Evolutionary conservation across 2,329 filamentous ascomycete genomes (phyloP).

Genomic region (Phialemoniopsis sp.): DNA sequence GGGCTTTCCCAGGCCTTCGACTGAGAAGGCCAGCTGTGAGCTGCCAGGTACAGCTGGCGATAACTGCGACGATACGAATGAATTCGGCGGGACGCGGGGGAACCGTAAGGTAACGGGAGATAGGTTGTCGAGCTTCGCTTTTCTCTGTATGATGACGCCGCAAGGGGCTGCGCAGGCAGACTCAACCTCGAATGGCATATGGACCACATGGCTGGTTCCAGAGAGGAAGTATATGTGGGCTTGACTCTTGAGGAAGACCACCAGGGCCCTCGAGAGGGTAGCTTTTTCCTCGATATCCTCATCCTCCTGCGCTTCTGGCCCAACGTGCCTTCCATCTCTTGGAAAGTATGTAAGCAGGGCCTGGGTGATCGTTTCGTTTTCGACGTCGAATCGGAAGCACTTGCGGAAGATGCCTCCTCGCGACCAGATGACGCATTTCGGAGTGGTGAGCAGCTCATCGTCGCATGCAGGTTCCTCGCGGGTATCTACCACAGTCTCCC

Average conservation of each 20-base stretch:
- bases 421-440: constrained; percentile 81
- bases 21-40: constrained; percentile 51
- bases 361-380: constrained; percentile 82
- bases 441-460: constrained; percentile 77
- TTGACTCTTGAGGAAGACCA: constrained; percentile 89
- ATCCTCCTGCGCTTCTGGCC: constrained; percentile 21
- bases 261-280: constrained; percentile 62
- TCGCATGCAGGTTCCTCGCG: constrained; percentile 42
- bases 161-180: constrained; percentile 76
- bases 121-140: constrained; percentile 48
- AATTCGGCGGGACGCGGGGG: constrained; percentile 70
- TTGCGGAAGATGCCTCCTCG: constrained; percentile 80
- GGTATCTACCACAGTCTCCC: constrained; percentile 57
- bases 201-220: constrained; percentile 82
- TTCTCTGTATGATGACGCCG: constrained; percentile 84
- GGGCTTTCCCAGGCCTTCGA: constrained; percentile 50
- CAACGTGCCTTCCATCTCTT: constrained; percentile 23
- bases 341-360: constrained; percentile 83
- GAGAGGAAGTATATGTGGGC: constrained; percentile 90
- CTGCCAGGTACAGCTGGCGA: constrained; percentile 43
- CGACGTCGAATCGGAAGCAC: constrained; percentile 79
- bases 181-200: constrained; percentile 93
- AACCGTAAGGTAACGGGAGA: constrained; percentile 51
- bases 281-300: constrained; percentile 7
- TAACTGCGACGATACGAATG: constrained; percentile 70